Evolutionary conservation across 225 moss, liverwort and hornwort genomes (phyloP).

Genomic region (Rhytidiadelphus loreus): DNA sequence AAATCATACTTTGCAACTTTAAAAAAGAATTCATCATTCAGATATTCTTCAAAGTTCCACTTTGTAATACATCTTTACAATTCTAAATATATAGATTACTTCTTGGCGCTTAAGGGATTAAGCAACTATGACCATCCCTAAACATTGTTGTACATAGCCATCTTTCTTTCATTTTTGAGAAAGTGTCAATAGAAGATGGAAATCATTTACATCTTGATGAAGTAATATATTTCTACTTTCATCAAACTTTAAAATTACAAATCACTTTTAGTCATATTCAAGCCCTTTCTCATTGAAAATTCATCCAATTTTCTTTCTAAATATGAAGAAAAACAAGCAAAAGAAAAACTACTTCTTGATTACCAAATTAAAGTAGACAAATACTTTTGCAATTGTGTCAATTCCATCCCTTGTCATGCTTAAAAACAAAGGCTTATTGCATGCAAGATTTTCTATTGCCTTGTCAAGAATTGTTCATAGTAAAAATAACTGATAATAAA

Average conservation of each 20-base stretch:
- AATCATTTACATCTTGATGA: background rate
- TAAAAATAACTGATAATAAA: rapidly evolving
- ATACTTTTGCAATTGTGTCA: no score
- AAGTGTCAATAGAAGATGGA: background rate
- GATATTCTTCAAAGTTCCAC: background rate
- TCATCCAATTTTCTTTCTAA: background rate
- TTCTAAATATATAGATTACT: background rate
- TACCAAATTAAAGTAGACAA: background rate
- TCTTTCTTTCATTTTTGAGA: background rate
- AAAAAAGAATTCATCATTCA: background rate
- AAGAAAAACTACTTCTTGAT: background rate
- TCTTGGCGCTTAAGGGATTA: rapidly evolving
- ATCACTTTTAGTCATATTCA: background rate
- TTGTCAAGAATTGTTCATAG: background rate
- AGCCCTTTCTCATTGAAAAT: background rate
- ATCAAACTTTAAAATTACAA: background rate
- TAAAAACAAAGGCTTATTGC: rapidly evolving
- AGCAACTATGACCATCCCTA: background rate
- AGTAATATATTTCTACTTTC: background rate
- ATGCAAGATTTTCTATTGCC: no score
- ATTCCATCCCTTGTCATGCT: rapidly evolving
- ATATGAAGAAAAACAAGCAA: background rate
- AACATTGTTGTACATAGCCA: rapidly evolving
- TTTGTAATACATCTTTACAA: background rate
- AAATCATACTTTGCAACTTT: background rate